A percentile compares a stretch with the other conserved stretches of the same genome.
phyloP scores from a whole-genome alignment of 1,284 basidiomycete genomes.

The Cryptococcus sp. region DNA sequence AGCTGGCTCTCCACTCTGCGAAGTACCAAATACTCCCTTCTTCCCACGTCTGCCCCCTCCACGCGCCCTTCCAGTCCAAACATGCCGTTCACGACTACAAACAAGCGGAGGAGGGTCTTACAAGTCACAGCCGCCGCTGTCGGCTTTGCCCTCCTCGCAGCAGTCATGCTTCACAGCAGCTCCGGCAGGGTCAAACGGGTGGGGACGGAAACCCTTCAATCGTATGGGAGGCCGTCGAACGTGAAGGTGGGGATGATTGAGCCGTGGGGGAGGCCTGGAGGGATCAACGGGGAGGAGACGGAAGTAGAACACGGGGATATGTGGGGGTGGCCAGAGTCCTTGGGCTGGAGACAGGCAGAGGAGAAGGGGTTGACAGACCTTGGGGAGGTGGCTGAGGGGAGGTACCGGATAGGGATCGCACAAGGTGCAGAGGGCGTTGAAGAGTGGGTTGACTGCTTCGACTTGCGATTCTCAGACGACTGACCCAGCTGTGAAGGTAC shows the following conservation, averaged over 20 bases:
- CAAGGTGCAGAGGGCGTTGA: conserved; percentile 13
- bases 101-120: no score
- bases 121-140: no score
- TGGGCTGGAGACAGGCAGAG: conserved; percentile 19
- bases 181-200: no score
- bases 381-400: conserved; percentile 23
- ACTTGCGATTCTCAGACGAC: background rate
- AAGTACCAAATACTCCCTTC: conserved; percentile 4
- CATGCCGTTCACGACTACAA: no score
- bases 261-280: no score
- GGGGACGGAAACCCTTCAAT: no score
- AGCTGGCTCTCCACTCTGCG: conserved; percentile 4
- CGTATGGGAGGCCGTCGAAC: no score
- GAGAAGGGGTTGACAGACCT: conserved; percentile 20
- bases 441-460: conserved; percentile 16
- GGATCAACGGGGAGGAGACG: no score
- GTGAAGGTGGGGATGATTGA: no score
- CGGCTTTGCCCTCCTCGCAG: no score
- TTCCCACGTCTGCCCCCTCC: conserved; percentile 1
- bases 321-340: conserved; percentile 24
- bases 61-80: no score
- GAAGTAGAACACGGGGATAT: background rate
- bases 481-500: conserved; percentile 14
- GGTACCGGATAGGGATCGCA: conserved; percentile 22
- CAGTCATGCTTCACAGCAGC: no score